Evolutionary conservation across 2,329 filamentous ascomycete genomes (phyloP), one percentile per base, ranked within the genome.

Genomic region (Ophiostoma perfectum): DNA sequence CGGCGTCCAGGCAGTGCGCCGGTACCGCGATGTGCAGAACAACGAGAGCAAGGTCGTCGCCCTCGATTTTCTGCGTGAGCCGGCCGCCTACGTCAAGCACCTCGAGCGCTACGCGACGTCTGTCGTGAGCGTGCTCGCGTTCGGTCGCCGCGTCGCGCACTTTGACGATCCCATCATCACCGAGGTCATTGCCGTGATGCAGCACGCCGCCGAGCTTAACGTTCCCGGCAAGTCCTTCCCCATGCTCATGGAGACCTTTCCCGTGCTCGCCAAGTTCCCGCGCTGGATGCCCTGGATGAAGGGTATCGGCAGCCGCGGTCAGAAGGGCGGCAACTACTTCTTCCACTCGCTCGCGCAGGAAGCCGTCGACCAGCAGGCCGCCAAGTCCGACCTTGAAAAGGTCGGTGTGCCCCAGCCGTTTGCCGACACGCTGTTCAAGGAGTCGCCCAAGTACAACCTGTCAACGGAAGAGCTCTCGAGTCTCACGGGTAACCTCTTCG

Each of bases 171-270:
- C 84, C 4, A 85, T 85, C 72, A 83, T 86, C 70, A 84, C 84
- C 3, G 84, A 87, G 73, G 85, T 84, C n/a, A 83, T 87, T 69
- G 81, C 83, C 0, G 77, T 84, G 44, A 83, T 87, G 80, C 82
- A 87, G 69, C 79, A 84, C 67, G 84, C 84, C 0, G 84, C 84
- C 2, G 83, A 85, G 68, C 76, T 87, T 36, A 83, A 82, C 71
- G 82, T 83, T 64, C 80, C 82, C 0, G 81, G 82, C 8, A 84
- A 84, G 73, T 81, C 76, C 0, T 86, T 84, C 72, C 84, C 82
- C 38, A 85, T 82, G 82, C 75, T 87, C 41, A 80, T 86, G 78
- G 84, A 86, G 74, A 85, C 83, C 0, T 85, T 85, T 67, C 82
- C 82, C 1, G 74, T 80, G 49, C 77, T 83, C 12, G 79, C 82